Evolutionary conservation across 306 rosid species (phyloP).

Genomic region (Prunus padus): DNA sequence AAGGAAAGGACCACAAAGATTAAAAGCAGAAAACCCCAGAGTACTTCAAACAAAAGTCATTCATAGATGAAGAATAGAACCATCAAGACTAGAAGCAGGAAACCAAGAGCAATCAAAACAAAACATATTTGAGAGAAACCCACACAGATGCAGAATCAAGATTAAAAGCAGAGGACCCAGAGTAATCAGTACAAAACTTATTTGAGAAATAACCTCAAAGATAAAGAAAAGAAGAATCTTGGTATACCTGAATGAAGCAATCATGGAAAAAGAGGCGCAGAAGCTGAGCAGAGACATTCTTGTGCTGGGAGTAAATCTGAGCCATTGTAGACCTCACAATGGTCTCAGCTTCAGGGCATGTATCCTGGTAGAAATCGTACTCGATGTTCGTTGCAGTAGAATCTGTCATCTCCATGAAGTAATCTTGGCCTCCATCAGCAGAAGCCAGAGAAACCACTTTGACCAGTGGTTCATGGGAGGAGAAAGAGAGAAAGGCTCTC

Average conservation of each 20-base stretch:
- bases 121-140: too few species aligned
- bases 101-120: not conserved
- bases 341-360: constrained; percentile 68
- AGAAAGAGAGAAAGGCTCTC: not conserved
- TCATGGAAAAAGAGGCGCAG: constrained; percentile 90
- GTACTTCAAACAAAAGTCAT: not conserved
- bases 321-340: constrained; percentile 49
- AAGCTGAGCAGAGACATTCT: constrained; percentile 55
- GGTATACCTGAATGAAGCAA: constrained; percentile 52
- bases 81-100: not conserved
- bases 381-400: constrained; percentile 30
- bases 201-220: not conserved
- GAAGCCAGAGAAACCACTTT: not conserved
- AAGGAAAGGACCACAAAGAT: too few species aligned
- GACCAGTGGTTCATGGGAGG: not conserved
- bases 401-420: constrained; percentile 22
- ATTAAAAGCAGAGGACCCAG: not conserved
- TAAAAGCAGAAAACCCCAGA: not conserved
- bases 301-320: constrained; percentile 44
- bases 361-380: constrained; percentile 54
- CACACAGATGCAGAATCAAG: not conserved
- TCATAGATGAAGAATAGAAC: not conserved
- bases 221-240: not conserved
- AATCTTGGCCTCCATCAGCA: constrained; percentile 1
- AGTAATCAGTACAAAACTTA: not conserved